phyloP scores from a whole-genome alignment of 306 rosid genomes.

The Inga leiocalycina region DNA sequence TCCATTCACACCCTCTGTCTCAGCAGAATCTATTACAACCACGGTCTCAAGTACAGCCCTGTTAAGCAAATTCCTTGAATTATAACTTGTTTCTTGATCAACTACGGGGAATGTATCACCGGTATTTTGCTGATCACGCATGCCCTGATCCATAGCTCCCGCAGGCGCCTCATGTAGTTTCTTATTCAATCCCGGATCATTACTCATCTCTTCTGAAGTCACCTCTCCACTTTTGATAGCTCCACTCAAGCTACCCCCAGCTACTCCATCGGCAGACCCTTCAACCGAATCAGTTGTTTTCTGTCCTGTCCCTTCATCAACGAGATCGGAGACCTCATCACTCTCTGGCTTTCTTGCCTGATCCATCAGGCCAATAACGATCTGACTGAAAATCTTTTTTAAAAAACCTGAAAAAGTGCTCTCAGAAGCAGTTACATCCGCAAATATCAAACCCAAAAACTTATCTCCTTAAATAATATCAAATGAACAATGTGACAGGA shows the following conservation, averaged over 20 bases:
- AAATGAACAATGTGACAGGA: conserved; percentile 44
- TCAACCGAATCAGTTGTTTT: conserved; percentile 45
- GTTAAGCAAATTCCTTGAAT: conserved; percentile 43
- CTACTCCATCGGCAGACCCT: conserved; percentile 46
- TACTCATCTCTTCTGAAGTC: conserved; percentile 29
- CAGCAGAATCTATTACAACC: conserved; percentile 54
- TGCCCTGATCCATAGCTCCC: conserved; percentile 21
- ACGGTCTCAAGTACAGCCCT: conserved; percentile 50
- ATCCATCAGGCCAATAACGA: conserved; percentile 50
- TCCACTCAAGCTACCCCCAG: conserved; percentile 34
- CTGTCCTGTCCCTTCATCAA: conserved; percentile 39
- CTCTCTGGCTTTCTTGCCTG: conserved; percentile 33
- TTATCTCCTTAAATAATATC: conserved; percentile 16
- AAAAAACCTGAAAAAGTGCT: conserved; percentile 32
- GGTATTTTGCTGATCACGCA: conserved; percentile 29
- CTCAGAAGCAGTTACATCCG: conserved; percentile 27
- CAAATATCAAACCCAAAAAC: conserved; percentile 24
- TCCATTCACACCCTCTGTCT: conserved; percentile 34
- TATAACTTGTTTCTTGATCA: conserved; percentile 51
- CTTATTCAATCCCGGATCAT: conserved; percentile 42
- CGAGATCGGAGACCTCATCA: conserved; percentile 44
- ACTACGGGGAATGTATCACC: conserved; percentile 34
- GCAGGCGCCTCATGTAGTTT: conserved; percentile 32
- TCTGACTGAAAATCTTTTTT: conserved; percentile 24
- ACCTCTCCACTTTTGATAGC: conserved; percentile 31